A percentile compares a stretch with the other conserved stretches of the same genome.
These are phyloP conservation scores for Corylus americana DNA, from an alignment of 306 rosid species.

Conservation along the genomic window DNA sequence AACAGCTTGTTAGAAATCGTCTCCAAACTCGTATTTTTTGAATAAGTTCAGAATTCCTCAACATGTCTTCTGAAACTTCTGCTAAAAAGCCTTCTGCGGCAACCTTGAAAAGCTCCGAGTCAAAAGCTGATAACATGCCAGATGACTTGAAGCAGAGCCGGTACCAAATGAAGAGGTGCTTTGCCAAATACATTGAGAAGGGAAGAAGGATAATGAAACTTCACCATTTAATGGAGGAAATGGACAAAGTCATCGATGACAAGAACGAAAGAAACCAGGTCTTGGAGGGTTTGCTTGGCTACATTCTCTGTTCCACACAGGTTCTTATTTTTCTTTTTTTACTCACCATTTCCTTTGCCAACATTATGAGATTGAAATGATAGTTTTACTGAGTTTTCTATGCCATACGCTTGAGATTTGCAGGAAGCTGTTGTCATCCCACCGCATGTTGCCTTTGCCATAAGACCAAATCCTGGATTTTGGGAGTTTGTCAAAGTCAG, in stretches of 20 bases:
- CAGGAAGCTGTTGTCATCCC: slow-evolving; percentile 88
- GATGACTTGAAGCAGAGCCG: slow-evolving; percentile 79
- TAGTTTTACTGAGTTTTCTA: neutral
- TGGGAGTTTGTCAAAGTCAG: slow-evolving; percentile 78
- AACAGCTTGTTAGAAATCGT: too few relatives aligned
- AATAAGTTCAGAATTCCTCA: slow-evolving; percentile 9
- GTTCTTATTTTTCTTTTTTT: slow-evolving; percentile 33
- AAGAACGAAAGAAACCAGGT: slow-evolving; percentile 52
- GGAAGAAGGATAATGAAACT: slow-evolving; percentile 72
- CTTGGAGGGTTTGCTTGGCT: slow-evolving; percentile 72
- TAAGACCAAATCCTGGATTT: slow-evolving; percentile 80
- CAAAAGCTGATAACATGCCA: slow-evolving; percentile 62
- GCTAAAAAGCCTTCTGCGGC: slow-evolving; percentile 43
- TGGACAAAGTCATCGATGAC: slow-evolving; percentile 66
- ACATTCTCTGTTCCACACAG: slow-evolving; percentile 68
- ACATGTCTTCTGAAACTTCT: neutral
- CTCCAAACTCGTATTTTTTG: slow-evolving; percentile 8
- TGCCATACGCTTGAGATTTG: slow-evolving; percentile 19
- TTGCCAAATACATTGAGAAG: slow-evolving; percentile 68
- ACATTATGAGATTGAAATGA: neutral
- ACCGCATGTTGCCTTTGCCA: slow-evolving; percentile 75
- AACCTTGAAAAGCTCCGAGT: slow-evolving; percentile 45
- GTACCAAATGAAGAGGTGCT: slow-evolving; percentile 80
- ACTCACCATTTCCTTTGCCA: neutral
- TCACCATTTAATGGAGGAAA: slow-evolving; percentile 71